Evolutionary conservation across 2,329 filamentous ascomycete species (phyloP).

Genomic region (Macrophomina pseudophaseolina): DNA sequence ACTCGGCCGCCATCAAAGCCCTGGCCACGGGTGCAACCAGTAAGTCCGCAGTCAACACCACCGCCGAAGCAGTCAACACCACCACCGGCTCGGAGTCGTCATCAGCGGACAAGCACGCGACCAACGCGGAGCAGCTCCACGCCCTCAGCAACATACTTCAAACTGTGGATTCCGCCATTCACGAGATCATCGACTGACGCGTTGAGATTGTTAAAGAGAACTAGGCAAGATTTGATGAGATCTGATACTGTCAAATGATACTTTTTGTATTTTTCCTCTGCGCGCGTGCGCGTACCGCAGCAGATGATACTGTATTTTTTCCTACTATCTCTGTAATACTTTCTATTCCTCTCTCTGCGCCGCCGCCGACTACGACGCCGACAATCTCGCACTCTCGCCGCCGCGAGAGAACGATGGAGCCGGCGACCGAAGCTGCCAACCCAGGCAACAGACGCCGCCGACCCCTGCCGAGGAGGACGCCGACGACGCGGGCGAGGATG

Average conservation of each 20-base stretch:
- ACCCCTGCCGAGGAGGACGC: not conserved
- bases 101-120: not conserved
- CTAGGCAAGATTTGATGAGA: not conserved
- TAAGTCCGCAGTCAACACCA: not conserved
- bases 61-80: not conserved
- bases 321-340: too few species aligned
- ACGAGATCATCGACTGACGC: slow-evolving; percentile 15
- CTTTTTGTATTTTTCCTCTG: not conserved
- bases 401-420: not conserved
- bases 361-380: not conserved
- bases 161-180: slow-evolving; percentile 6
- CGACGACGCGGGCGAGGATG: not conserved
- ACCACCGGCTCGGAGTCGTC: too few species aligned
- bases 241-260: not conserved
- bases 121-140: slow-evolving; percentile 1
- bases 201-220: not conserved
- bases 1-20: not conserved
- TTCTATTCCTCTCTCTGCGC: not conserved
- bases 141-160: slow-evolving; percentile 3
- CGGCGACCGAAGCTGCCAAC: not conserved
- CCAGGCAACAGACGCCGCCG: too few species aligned
- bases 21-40: not conserved
- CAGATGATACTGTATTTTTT: not conserved
- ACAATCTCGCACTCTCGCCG: not conserved
- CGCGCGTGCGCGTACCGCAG: not conserved